phyloP scores from a whole-genome alignment of 306 rosid genomes.

The Arachis stenosperma region DNA sequence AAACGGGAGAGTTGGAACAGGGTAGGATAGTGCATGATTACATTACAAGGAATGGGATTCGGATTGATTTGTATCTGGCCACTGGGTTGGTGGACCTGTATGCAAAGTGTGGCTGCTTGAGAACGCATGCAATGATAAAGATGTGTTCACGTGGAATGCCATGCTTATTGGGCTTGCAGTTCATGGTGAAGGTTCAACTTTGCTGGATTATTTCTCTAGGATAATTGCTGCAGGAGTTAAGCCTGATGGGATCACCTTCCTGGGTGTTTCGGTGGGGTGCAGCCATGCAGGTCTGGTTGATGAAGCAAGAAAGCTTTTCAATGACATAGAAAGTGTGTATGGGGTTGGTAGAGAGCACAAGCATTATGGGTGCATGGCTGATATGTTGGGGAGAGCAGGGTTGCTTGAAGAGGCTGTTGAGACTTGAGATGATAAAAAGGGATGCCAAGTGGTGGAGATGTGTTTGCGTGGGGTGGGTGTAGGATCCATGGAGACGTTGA shows the following conservation, averaged over 20 bases:
- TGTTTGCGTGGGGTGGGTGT: conserved; percentile 85
- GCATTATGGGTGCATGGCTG: conserved; percentile 88
- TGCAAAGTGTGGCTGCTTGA: too few relatives aligned
- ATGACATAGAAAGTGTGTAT: conserved; percentile 59
- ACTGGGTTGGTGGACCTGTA: too few relatives aligned
- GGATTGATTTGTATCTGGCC: too few relatives aligned
- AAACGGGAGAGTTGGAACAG: too few relatives aligned
- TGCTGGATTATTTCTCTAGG: conserved; percentile 51
- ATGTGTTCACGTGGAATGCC: conserved; percentile 76
- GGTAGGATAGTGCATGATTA: too few relatives aligned
- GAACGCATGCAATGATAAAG: conserved; percentile 51
- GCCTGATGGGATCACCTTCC: conserved; percentile 71
- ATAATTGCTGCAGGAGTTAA: conserved; percentile 51
- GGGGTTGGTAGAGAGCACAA: conserved; percentile 61
- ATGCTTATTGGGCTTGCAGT: conserved; percentile 77
- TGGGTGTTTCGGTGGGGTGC: conserved; percentile 74
- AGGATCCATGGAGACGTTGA: conserved; percentile 74
- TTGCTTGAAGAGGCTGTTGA: conserved; percentile 63
- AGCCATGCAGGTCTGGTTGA: conserved; percentile 70
- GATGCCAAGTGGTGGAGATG: conserved; percentile 75
- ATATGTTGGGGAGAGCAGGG: conserved; percentile 73
- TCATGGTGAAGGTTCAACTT: conserved; percentile 60
- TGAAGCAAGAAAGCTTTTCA: conserved; percentile 62
- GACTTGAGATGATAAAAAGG: conserved; percentile 57
- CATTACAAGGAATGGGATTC: too few relatives aligned